phyloP scores from a whole-genome alignment of 2,329 filamentous ascomycete species.

The Alternaria sp. region DNA sequence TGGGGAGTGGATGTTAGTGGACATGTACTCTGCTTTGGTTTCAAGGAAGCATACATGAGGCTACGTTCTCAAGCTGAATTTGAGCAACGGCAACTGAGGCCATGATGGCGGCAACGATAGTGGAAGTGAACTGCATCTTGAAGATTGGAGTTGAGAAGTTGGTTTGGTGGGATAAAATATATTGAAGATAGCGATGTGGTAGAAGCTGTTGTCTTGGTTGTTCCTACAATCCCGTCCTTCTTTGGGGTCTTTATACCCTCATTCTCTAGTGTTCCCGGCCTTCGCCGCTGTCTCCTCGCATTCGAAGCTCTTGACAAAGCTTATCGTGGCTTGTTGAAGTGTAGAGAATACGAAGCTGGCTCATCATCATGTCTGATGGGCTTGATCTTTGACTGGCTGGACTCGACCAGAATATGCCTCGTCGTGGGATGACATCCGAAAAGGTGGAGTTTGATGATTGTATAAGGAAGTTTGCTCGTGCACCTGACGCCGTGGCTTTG shows the following conservation, averaged over 20 bases:
- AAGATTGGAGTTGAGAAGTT: not conserved
- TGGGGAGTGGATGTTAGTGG: not conserved
- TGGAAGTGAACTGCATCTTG: constrained; percentile 13
- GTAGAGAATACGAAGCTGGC: constrained; percentile 3
- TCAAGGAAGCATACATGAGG: constrained; percentile 5
- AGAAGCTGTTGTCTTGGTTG: not conserved
- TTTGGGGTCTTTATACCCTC: constrained; percentile 3
- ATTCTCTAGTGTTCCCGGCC: not conserved
- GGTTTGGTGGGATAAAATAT: not conserved
- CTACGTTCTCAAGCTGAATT: constrained; percentile 9
- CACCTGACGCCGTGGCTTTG: constrained; percentile 7
- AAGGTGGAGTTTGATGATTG: not conserved
- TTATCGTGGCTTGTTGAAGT: constrained; percentile 3
- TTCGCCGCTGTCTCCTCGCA: not conserved
- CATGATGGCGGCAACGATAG: constrained; percentile 13
- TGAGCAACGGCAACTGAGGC: constrained; percentile 10
- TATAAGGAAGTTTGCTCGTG: not conserved
- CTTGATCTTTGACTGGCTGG: not conserved
- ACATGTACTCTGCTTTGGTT: not conserved
- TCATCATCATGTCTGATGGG: constrained; percentile 5
- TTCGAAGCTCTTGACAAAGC: not conserved
- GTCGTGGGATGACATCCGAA: not conserved
- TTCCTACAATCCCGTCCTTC: not conserved
- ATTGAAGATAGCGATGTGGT: not conserved
- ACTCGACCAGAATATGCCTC: not conserved